Evolutionary conservation across 352 stramenopile species (phyloP).

Genomic region (Phytophthora foliorum): DNA sequence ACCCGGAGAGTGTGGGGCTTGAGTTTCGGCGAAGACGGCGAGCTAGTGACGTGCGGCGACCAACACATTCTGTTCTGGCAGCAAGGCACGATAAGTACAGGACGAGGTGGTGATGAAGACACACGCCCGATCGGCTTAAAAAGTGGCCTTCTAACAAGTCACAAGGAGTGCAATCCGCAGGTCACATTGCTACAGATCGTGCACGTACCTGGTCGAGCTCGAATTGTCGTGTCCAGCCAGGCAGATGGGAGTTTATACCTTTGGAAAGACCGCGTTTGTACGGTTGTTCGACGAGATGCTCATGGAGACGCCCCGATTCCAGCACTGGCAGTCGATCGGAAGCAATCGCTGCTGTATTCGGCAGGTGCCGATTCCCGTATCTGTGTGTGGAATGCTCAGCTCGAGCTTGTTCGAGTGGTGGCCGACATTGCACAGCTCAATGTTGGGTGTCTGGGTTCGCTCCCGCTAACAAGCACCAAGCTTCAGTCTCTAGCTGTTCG

Average conservation of each 20-base stretch:
- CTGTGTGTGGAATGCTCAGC: slow-evolving; percentile 61
- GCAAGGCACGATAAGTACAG: slow-evolving; percentile 7
- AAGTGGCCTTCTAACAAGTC: slow-evolving; percentile 62
- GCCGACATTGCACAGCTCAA: slow-evolving; percentile 54
- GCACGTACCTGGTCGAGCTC: slow-evolving; percentile 51
- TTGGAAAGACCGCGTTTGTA: slow-evolving; percentile 78
- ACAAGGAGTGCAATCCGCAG: slow-evolving; percentile 52
- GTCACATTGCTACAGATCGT: slow-evolving; percentile 50
- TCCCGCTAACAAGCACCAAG: slow-evolving; percentile 41
- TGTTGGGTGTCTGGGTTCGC: not conserved
- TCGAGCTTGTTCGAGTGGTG: slow-evolving; percentile 52
- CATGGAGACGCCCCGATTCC: slow-evolving; percentile 56
- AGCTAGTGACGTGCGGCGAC: slow-evolving; percentile 67
- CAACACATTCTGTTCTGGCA: slow-evolving; percentile 81
- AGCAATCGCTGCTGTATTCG: slow-evolving; percentile 67
- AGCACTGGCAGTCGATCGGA: slow-evolving; percentile 55
- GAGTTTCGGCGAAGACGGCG: slow-evolving; percentile 64
- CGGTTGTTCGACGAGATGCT: slow-evolving; percentile 54
- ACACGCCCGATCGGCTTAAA: slow-evolving; percentile 56
- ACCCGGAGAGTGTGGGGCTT: slow-evolving; percentile 72
- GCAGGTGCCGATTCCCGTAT: slow-evolving; percentile 69
- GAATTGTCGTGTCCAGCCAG: slow-evolving; percentile 71
- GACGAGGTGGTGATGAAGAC: slow-evolving; percentile 23
- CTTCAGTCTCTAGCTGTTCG: slow-evolving; percentile 70
- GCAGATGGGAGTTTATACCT: slow-evolving; percentile 75